Evolutionary conservation across 139 green algal genomes (phyloP), one percentile per base, ranked within the genome.

Genomic region (Haematococcus lacustris): DNA sequence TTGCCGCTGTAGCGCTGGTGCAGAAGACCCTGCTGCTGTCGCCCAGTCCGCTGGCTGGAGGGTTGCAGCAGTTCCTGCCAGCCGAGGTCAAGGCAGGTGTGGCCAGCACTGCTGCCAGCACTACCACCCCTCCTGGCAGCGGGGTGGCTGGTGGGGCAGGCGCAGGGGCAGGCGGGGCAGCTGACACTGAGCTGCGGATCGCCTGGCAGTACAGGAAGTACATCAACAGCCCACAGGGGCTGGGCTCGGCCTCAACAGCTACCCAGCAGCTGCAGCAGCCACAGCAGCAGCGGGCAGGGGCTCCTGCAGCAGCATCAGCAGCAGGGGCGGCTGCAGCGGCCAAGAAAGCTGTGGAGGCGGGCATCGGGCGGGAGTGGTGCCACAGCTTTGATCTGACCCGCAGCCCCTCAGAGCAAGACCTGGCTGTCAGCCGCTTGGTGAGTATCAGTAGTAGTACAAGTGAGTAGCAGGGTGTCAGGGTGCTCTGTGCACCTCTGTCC

Each of bases 131-230:
- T n/a, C n/a, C n/a, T n/a, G n/a, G n/a, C n/a, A n/a, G n/a, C n/a
- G n/a, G n/a, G n/a, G n/a, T n/a, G n/a, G n/a, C n/a, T n/a, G n/a
- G n/a, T n/a, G n/a, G n/a, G n/a, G n/a, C n/a, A n/a, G n/a, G n/a
- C n/a, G n/a, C n/a, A n/a, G 74, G 62, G 35, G 37, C 65, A 30
- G 38, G 47, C 69, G 43, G 63, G 71, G 25, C 38, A 82, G 63
- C 73, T 80, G 74, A 85, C 40, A 60, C 50, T 3, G 75, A 87
- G 30, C 81, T 96, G 65, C 80, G 83, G 1, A 96, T 96, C 32
- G 91, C 91, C 3, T 96, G 91, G 91, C 91, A 95, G 77, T 96
- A 96, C 83, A 59, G 85, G 21, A 87, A 90, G 62, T 95, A 95
- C 80, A 88, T 95, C 26, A 70, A 90, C 33, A 51, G 77, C 33